Percentiles rank a stretch among this genome's conserved stretches.
Evolutionary conservation across 2,329 filamentous ascomycete species (phyloP).

Genomic region (Akanthomyces dipterigenus): DNA sequence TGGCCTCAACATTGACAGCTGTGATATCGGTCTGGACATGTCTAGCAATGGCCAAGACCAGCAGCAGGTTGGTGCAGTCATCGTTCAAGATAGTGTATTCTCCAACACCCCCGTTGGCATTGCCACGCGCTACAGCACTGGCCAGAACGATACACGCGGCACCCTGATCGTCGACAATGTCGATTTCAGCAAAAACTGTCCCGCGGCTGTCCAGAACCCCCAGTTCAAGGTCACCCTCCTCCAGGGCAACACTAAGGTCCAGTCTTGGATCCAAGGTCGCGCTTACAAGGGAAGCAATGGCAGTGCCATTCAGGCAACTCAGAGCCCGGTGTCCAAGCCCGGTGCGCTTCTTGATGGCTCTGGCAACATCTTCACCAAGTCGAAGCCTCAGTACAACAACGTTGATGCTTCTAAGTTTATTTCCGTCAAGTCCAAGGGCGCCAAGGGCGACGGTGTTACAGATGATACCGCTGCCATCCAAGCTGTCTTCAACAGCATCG

Average conservation of each 20-base stretch:
- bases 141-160: constrained; percentile 63
- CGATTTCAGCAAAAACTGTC: constrained; percentile 64
- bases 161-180: constrained; percentile 85
- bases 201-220: constrained; percentile 56
- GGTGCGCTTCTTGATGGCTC: constrained; percentile 53
- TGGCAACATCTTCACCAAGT: constrained; percentile 72
- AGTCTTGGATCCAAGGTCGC: constrained; percentile 74
- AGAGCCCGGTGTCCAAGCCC: constrained; percentile 55
- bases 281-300: constrained; percentile 50
- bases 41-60: constrained; percentile 50
- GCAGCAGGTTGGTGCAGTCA: constrained; percentile 78
- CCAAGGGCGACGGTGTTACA: constrained; percentile 77
- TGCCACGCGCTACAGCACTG: constrained; percentile 62
- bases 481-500: constrained; percentile 62
- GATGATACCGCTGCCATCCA: constrained; percentile 88
- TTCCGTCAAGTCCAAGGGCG: constrained; percentile 75
- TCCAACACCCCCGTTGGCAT: constrained; percentile 64
- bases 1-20: constrained; percentile 66
- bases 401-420: constrained; percentile 64
- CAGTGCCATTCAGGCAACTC: constrained; percentile 52
- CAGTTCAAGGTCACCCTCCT: constrained; percentile 56
- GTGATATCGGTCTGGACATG: constrained; percentile 73
- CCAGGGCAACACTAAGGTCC: constrained; percentile 60
- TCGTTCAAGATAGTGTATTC: constrained; percentile 76
- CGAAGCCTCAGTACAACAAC: constrained; percentile 81